Evolutionary conservation across 2,329 filamentous ascomycete genomes (phyloP).

Genomic region (Leptoxyphium fumago): DNA sequence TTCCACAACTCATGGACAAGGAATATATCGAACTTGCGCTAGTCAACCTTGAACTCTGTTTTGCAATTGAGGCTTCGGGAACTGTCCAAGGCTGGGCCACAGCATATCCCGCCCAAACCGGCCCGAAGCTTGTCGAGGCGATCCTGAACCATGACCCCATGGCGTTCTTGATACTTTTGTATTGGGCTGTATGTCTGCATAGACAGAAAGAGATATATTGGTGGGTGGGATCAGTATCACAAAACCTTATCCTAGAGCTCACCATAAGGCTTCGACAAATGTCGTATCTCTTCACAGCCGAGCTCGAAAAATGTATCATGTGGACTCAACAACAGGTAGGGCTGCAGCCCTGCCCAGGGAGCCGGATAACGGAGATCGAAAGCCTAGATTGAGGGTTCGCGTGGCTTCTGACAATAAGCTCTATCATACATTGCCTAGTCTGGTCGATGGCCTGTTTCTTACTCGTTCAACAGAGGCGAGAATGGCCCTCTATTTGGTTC

Average conservation of each 20-base stretch:
- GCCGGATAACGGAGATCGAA: neutral
- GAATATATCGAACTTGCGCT: neutral
- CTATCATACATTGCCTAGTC: neutral
- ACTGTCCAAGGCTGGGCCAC: neutral
- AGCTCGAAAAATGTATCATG: neutral
- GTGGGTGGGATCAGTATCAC: neutral
- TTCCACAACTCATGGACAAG: neutral
- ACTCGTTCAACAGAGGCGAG: neutral
- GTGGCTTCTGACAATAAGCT: neutral
- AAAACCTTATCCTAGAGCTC: neutral
- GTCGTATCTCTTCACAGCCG: neutral
- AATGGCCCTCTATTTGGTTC: constrained; percentile 2
- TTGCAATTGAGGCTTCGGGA: neutral
- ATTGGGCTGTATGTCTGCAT: neutral
- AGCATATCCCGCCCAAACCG: neutral
- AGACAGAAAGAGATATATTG: neutral
- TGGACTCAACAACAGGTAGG: neutral
- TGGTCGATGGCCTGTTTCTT: neutral
- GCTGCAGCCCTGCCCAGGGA: neutral
- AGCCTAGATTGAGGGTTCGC: neutral
- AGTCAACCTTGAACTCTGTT: neutral
- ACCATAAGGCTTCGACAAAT: neutral
- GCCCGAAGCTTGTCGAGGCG: neutral
- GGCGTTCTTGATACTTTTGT: neutral
- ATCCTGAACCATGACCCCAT: neutral